Evolutionary conservation across 768 basidiomycete genomes (phyloP), one percentile per base, ranked within the genome.

Genomic region (Russula emetica): DNA sequence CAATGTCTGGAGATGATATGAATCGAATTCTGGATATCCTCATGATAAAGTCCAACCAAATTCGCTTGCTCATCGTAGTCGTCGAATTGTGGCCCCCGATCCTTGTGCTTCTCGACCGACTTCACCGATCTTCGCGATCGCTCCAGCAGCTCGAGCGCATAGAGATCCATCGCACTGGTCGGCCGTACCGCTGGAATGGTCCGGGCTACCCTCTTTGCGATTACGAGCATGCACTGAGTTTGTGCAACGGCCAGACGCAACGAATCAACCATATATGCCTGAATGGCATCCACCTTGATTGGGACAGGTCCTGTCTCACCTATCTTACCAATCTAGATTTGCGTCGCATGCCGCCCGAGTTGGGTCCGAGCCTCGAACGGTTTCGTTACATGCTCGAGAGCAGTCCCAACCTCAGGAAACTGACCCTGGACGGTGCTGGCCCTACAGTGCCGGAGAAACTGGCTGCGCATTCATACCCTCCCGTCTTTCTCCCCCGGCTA

Each of bases 311-410:
- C 9, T 59, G 72, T 57, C 32, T 86, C 10, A 68, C 71, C 36
- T 83, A 87, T 67, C 80, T 91, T n/a, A 79, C 79, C 26, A 81
- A 80, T 11, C 76, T 91, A 60, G 87, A 89, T 67, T 74, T 91
- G 58, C 82, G 87, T 44, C 81, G 83, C 30, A 78, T 89, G 60
- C 78, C 85, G 20, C 73, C 83, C 22, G 74, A 82, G 5, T 74
- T 79, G 18, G 79, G 78, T 30, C 87, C 86, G 5, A 75, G 75
- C 40, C 72, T 84, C 18, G 44, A 63, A 10, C 78, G 78, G 26
- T 87, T 88, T 72, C 80, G 82, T 42, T 73, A 78, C 32, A 76
- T 90, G 26, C 78, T 88, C 13, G 59, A 59, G 11, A 74, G 70
- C 32, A 60, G 61, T 28, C 66, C 66, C 52, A 85, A 73, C 8